Evolutionary conservation across 345 rosid species (phyloP).

Genomic region (Syzygium aromaticum): DNA sequence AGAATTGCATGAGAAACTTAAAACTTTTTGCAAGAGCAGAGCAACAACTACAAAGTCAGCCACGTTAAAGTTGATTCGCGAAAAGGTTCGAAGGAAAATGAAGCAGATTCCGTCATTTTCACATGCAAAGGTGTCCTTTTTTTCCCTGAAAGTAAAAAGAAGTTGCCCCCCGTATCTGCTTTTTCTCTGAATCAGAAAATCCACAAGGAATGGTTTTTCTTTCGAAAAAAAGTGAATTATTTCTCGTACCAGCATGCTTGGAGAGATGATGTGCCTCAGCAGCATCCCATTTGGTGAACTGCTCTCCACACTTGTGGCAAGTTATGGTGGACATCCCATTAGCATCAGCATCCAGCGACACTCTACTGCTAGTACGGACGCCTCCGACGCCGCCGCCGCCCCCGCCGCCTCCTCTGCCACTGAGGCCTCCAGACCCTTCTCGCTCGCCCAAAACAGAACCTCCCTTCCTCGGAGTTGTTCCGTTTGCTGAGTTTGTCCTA

Average conservation of each 20-base stretch:
- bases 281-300: slow-evolving; percentile 82
- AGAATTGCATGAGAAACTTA: neutral
- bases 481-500: slow-evolving; percentile 21
- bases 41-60: neutral
- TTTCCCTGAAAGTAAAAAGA: neutral
- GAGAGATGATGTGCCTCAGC: slow-evolving; percentile 98
- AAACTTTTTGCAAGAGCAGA: neutral
- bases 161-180: neutral
- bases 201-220: neutral
- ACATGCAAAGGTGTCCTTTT: neutral
- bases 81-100: neutral
- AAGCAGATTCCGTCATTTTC: neutral
- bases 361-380: slow-evolving; percentile 26
- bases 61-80: neutral
- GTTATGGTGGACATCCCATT: slow-evolving; percentile 50
- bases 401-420: slow-evolving; percentile 8
- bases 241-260: slow-evolving; percentile 79
- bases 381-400: neutral
- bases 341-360: slow-evolving; percentile 51
- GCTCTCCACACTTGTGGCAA: slow-evolving; percentile 98
- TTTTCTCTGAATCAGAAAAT: neutral
- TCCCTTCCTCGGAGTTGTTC: slow-evolving; percentile 41
- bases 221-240: neutral
- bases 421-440: slow-evolving; percentile 36
- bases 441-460: slow-evolving; percentile 33